Conservation (phyloP, 1,139 yeast species). For the Scheffersomyces quercinus region DNA sequence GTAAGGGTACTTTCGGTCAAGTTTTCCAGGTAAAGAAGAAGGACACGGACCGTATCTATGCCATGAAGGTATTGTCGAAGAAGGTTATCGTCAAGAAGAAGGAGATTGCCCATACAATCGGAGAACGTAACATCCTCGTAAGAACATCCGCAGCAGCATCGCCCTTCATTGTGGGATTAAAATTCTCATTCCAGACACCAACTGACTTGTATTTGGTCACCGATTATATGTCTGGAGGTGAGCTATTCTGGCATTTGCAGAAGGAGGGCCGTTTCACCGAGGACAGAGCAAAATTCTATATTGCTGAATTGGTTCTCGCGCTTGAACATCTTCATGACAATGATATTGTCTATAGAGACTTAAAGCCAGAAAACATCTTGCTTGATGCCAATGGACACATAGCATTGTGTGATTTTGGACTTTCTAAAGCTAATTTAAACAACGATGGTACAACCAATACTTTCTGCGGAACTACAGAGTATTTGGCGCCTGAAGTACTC, state of each 20-base stretch:
- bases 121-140: slow-evolving; percentile 91
- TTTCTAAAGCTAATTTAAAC: slow-evolving; percentile 87
- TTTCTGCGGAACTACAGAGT: slow-evolving; percentile 96
- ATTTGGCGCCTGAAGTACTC: slow-evolving; percentile 78
- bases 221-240: slow-evolving; percentile 98
- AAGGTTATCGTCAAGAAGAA: slow-evolving; percentile 94
- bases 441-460: slow-evolving; percentile 93
- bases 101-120: slow-evolving; percentile 96
- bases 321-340: slow-evolving; percentile 90
- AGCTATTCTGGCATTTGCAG: slow-evolving; percentile 95
- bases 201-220: slow-evolving; percentile 89
- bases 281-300: slow-evolving; percentile 91
- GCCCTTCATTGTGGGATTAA: slow-evolving; percentile 90
- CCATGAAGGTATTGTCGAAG: slow-evolving; percentile 94
- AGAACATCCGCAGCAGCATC: slow-evolving; percentile 79
- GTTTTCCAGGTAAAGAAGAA: slow-evolving; percentile 92
- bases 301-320: slow-evolving; percentile 91
- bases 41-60: slow-evolving; percentile 87
- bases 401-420: slow-evolving; percentile 94
- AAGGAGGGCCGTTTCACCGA: slow-evolving; percentile 92
- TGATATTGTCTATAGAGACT: slow-evolving; percentile 90
- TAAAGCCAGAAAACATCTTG: slow-evolving; percentile 91
- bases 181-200: slow-evolving; percentile 94
- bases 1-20: slow-evolving; percentile 97
- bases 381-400: slow-evolving; percentile 96